Evolutionary conservation across 75 land plant genomes (phyloP).

Genomic region (Selaginella tamariscina): DNA sequence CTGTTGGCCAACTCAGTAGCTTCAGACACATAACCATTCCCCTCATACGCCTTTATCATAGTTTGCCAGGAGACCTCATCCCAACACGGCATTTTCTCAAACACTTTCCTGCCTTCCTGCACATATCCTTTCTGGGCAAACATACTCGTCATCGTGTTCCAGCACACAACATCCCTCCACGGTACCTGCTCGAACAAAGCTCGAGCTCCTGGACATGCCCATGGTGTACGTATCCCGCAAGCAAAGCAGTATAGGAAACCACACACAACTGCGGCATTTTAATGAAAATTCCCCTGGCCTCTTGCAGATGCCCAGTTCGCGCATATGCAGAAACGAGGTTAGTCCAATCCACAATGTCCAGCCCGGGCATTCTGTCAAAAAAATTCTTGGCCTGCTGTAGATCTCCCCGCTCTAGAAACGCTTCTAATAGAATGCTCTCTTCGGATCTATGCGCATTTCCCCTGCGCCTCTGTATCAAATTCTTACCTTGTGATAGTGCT

Average conservation of each 20-base stretch:
- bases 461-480: no score
- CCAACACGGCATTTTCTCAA: background rate
- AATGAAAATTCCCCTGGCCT: background rate
- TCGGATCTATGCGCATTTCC: no score
- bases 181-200: background rate
- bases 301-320: background rate
- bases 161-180: background rate
- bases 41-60: background rate
- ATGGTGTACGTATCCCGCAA: background rate
- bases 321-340: background rate
- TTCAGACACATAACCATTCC: background rate
- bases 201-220: background rate
- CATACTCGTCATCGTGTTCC: background rate
- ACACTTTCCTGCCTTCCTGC: background rate
- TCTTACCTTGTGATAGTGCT: no score
- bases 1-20: background rate
- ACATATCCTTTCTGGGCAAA: background rate
- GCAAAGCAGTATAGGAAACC: background rate
- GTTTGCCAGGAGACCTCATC: background rate
- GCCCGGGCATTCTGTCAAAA: background rate
- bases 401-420: background rate
- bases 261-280: background rate
- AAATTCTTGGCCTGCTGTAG: background rate
- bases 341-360: background rate
- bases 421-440: background rate